phyloP scores from a whole-genome alignment of 257 asterid genomes.

The Galeopsis tetrahit region DNA sequence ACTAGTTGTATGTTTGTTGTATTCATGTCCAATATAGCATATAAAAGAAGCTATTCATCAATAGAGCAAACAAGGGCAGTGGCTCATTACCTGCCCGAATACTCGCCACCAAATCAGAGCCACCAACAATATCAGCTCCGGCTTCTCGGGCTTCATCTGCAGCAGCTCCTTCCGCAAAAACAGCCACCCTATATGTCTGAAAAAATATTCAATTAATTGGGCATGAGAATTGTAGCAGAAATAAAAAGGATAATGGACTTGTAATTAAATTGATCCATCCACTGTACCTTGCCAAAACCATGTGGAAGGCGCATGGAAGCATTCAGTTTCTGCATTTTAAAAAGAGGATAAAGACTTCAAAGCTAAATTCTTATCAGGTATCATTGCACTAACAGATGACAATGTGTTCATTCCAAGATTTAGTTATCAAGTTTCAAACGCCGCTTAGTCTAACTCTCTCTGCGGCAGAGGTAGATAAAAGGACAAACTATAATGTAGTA shows the following conservation, averaged over 20 bases:
- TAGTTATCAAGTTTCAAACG: not conserved
- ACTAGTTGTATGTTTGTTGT: conserved; percentile 23
- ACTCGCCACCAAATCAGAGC: conserved; percentile 82
- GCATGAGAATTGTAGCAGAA: conserved; percentile 30
- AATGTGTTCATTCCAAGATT: not conserved
- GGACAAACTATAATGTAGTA: too few relatives aligned
- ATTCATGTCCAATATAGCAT: not conserved
- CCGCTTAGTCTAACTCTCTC: too few relatives aligned
- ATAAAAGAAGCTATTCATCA: conserved; percentile 21
- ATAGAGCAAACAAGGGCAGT: conserved; percentile 18
- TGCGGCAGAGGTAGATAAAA: too few relatives aligned
- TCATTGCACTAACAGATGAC: conserved; percentile 21
- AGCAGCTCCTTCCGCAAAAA: conserved; percentile 97
- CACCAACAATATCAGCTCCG: conserved; percentile 94
- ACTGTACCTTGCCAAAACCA: conserved; percentile 87
- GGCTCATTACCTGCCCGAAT: conserved; percentile 62
- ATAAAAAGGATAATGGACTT: conserved; percentile 23
- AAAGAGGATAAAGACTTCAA: conserved; percentile 25
- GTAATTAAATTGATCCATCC: conserved; percentile 12
- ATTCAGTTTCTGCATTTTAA: conserved; percentile 74
- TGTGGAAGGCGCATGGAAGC: conserved; percentile 88
- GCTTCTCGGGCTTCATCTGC: conserved; percentile 96
- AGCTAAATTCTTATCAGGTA: conserved; percentile 15
- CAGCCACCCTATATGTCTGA: conserved; percentile 83
- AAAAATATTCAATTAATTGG: conserved; percentile 37